A percentile compares a stretch with the other conserved stretches of the same genome.
These are phyloP conservation scores for Chimonanthus salicifolius DNA, from an alignment of 164 flowering plant genomes.

Conservation along the genomic window DNA sequence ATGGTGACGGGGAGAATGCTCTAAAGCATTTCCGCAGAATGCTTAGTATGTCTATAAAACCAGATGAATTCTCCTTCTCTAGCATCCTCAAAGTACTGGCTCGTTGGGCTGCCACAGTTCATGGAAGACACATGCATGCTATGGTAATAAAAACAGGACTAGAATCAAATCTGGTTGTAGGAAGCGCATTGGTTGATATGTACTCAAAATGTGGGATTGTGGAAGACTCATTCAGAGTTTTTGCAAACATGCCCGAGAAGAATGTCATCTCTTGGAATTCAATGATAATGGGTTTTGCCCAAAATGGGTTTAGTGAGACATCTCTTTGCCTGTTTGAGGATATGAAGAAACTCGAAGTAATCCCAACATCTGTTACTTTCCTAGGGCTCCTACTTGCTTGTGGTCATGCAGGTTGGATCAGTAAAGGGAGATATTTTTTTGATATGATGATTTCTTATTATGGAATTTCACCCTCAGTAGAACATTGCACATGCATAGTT, in stretches of 20 bases:
- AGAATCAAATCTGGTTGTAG: conserved; percentile 5
- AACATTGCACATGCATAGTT: conserved; percentile 10
- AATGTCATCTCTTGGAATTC: conserved; percentile 11
- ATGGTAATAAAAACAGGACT: conserved; percentile 2
- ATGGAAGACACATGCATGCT: conserved; percentile 9
- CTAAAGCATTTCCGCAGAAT: conserved; percentile 4
- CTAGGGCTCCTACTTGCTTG: conserved; percentile 8
- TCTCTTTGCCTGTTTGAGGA: conserved; percentile 4
- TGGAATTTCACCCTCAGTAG: conserved; percentile 7
- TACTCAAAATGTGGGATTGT: conserved; percentile 9
- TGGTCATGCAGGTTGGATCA: conserved; percentile 8
- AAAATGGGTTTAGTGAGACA: conserved; percentile 6
- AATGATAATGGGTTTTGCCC: conserved; percentile 8
- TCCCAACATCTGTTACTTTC: conserved; percentile 8
- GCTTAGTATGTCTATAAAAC: not conserved
- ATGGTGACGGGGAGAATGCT: conserved; percentile 6
- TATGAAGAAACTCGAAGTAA: not conserved
- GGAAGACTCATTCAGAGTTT: conserved; percentile 9
- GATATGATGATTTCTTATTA: conserved; percentile 1
- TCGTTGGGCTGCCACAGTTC: conserved; percentile 9
- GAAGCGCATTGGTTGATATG: conserved; percentile 10
- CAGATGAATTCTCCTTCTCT: conserved; percentile 8
- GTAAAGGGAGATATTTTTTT: conserved; percentile 4
- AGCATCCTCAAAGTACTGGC: conserved; percentile 8
- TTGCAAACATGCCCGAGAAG: conserved; percentile 7